Evolutionary conservation across 1,139 yeast genomes (phyloP), one percentile per base, ranked within the genome.

Genomic region (Geotrichum fermentans): DNA sequence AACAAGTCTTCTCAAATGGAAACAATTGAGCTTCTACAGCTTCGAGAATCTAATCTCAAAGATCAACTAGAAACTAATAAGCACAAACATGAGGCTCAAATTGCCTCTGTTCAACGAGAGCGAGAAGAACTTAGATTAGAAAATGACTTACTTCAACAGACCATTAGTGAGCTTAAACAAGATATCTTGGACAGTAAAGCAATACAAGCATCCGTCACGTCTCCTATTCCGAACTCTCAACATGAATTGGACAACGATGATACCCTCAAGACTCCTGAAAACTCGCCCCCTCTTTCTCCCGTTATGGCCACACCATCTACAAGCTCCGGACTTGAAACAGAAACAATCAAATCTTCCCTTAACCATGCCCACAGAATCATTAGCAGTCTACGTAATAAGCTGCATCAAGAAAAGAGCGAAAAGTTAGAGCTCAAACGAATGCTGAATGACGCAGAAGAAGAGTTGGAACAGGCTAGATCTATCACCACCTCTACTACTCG

Each of bases 341-440:
- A 86, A 59, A 81, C 90, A 0, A 69, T 84, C 56, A 73, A 77
- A 56, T 77, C 86, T 0, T 81, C 86, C 13, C 71, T 87, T 57
- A 73, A 73, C 24, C 86, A 78, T 63, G 84, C 92, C 3, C 81
- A 82, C 58, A 73, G 76, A 53, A 57, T 61, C 52, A 58, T 67
- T 40, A 53, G 58, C 21, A 59, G 55, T n/a, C 53, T 64, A 39
- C 58, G 64, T 22, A 58, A 53, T 36, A 56, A 63, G 13, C 51
- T 66, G 10, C 58, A 61, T 29, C 61, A 61, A 43, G 73, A 69
- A 43, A 62, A 67, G 38, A 43, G 59, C n/a, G 72, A 68, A 46
- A 67, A 67, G 53, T 41, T 59, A 6, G 70, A 65, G 37, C 55
- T 69, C 28, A 61, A 61, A 43, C 59, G 65, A 1, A 54, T 53